Conservation (phyloP, 306 rosid genomes). For the Glycine soja region DNA sequence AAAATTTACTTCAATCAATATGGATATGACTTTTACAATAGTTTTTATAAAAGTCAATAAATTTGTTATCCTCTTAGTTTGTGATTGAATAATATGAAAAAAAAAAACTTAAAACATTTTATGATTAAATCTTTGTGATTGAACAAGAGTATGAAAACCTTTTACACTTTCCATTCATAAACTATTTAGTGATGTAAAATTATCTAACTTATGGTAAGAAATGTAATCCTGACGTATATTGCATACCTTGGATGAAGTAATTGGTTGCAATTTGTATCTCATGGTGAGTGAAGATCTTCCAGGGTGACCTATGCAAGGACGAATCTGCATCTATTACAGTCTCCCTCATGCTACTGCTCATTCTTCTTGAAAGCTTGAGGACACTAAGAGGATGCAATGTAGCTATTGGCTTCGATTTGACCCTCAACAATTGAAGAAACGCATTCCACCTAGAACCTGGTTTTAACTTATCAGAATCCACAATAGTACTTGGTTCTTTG, state of each 20-base stretch:
- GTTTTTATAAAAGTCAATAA: too few species aligned
- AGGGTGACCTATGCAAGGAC: slow-evolving; percentile 57
- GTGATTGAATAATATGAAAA: too few species aligned
- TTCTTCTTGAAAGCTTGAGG: slow-evolving; percentile 65
- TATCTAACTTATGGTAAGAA: neutral
- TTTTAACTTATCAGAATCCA: slow-evolving; percentile 51
- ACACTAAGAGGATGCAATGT: slow-evolving; percentile 66
- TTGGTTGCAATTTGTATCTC: slow-evolving; percentile 76
- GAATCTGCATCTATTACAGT: slow-evolving; percentile 50
- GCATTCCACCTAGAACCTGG: slow-evolving; percentile 57
- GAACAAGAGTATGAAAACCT: too few species aligned
- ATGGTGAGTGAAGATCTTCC: slow-evolving; percentile 70
- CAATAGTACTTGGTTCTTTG: slow-evolving; percentile 45
- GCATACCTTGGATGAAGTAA: slow-evolving; percentile 66
- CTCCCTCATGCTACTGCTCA: slow-evolving; percentile 72
- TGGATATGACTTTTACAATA: too few species aligned
- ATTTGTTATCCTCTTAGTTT: too few species aligned
- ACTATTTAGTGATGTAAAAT: too few species aligned
- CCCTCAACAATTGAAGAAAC: slow-evolving; percentile 56
- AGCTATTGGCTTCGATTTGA: slow-evolving; percentile 55
- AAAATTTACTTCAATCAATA: too few species aligned
- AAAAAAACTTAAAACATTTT: too few species aligned
- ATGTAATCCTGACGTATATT: neutral
- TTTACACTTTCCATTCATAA: too few species aligned
- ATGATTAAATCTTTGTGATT: too few species aligned